A percentile compares a stretch with the other conserved stretches of the same genome.
Evolutionary conservation across 2,329 filamentous ascomycete genomes (phyloP).

Genomic region (Chrysoporthe puriensis): DNA sequence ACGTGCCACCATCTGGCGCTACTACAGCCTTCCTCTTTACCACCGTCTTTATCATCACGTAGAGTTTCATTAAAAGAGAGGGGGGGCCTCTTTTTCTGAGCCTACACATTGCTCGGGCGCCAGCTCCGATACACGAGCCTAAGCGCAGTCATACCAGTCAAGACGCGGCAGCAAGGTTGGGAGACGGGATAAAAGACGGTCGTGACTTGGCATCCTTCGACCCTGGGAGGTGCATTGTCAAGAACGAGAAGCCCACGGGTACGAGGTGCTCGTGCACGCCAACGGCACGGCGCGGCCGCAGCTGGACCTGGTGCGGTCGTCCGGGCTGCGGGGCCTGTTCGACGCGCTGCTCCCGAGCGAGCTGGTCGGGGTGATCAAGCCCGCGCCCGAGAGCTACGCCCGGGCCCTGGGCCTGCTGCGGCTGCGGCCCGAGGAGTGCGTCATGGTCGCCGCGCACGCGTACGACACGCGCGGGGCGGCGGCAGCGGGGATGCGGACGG

Average conservation of each 20-base stretch:
- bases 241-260: conserved; percentile 23
- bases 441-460: conserved; percentile 58
- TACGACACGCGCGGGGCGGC: conserved; percentile 56
- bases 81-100: too few species aligned
- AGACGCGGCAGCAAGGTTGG: too few species aligned
- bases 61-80: too few species aligned
- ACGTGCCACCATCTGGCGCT: too few species aligned
- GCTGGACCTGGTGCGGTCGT: conserved; percentile 53
- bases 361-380: conserved; percentile 54
- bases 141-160: too few species aligned
- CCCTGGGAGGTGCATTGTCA: too few species aligned
- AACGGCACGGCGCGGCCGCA: conserved; percentile 60
- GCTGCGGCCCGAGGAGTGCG: conserved; percentile 49
- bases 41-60: too few species aligned
- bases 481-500: conserved; percentile 51
- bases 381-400: conserved; percentile 49
- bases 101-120: too few species aligned
- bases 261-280: conserved; percentile 54
- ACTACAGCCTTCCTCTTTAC: too few species aligned
- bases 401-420: conserved; percentile 50
- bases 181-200: too few species aligned
- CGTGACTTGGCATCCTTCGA: too few species aligned
- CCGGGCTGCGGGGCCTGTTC: conserved; percentile 47
- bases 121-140: too few species aligned
- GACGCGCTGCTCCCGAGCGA: conserved; percentile 57